phyloP scores from a whole-genome alignment of 352 stramenopile species.

The Pythium graminicola region DNA sequence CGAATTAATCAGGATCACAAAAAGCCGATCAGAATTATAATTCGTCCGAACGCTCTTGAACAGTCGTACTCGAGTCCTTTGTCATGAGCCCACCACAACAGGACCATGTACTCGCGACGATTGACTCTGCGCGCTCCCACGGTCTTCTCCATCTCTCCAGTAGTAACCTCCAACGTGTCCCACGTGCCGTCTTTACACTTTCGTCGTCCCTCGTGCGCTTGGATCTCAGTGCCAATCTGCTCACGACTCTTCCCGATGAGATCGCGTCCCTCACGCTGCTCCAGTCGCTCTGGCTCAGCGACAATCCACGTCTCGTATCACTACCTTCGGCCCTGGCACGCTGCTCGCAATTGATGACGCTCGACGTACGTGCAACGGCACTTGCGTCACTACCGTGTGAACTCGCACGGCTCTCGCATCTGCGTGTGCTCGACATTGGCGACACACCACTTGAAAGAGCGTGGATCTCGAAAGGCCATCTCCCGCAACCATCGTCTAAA shows the following conservation, averaged over 20 bases:
- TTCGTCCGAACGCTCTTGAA: no score
- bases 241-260: slow-evolving; percentile 45
- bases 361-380: slow-evolving; percentile 68
- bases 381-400: slow-evolving; percentile 55
- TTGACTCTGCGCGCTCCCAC: slow-evolving; percentile 53
- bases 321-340: slow-evolving; percentile 51
- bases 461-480: slow-evolving; percentile 53
- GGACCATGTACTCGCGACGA: slow-evolving; percentile 34
- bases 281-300: slow-evolving; percentile 76
- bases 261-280: slow-evolving; percentile 53
- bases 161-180: slow-evolving; percentile 35
- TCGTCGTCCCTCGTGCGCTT: slow-evolving; percentile 45
- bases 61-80: background rate
- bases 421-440: slow-evolving; percentile 68
- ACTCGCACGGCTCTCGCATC: slow-evolving; percentile 51
- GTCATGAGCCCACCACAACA: slow-evolving; percentile 25
- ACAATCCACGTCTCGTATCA: slow-evolving; percentile 58
- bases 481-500: slow-evolving; percentile 5
- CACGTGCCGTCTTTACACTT: slow-evolving; percentile 28
- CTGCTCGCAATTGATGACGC: slow-evolving; percentile 57
- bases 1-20: no score
- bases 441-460: slow-evolving; percentile 52
- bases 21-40: no score
- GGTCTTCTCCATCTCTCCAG: slow-evolving; percentile 54
- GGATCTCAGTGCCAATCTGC: slow-evolving; percentile 78